phyloP scores from a whole-genome alignment of 768 basidiomycete species.

The Hypsizygus marmoreus region DNA sequence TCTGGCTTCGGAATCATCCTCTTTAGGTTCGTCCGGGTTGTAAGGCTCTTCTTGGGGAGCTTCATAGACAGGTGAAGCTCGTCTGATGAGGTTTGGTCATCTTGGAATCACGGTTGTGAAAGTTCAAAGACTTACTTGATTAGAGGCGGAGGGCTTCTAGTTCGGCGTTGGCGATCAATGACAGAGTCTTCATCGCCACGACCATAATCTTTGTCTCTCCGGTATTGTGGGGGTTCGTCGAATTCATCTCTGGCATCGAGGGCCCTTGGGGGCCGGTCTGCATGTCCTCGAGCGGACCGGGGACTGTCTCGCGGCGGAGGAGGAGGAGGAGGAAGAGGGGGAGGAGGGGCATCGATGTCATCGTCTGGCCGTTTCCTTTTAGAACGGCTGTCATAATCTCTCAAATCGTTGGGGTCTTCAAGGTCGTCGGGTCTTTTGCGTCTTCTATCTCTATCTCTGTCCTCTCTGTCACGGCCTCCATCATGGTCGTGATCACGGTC shows the following conservation, averaged over 20 bases:
- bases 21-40: slow-evolving; percentile 86
- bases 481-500: slow-evolving; percentile 55
- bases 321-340: slow-evolving; percentile 38
- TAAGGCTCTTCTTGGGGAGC: slow-evolving; percentile 65
- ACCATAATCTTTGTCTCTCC: slow-evolving; percentile 41
- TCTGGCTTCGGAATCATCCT: slow-evolving; percentile 97
- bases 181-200: slow-evolving; percentile 42
- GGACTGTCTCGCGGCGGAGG: slow-evolving; percentile 52
- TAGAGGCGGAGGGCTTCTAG: slow-evolving; percentile 46
- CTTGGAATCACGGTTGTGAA: slow-evolving; percentile 5
- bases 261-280: slow-evolving; percentile 43
- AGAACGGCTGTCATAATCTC: slow-evolving; percentile 54
- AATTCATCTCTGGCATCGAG: slow-evolving; percentile 63
- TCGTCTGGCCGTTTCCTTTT: slow-evolving; percentile 71
- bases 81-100: slow-evolving; percentile 40
- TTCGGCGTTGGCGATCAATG: slow-evolving; percentile 32
- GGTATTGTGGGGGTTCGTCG: slow-evolving; percentile 53
- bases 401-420: slow-evolving; percentile 45
- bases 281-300: slow-evolving; percentile 46
- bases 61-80: slow-evolving; percentile 74
- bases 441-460: slow-evolving; percentile 53
- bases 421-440: slow-evolving; percentile 70
- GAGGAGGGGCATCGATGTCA: slow-evolving; percentile 42
- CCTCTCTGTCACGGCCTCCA: slow-evolving; percentile 46
- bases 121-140: slow-evolving; percentile 44